These are phyloP conservation scores for Metarhizium anisopliae DNA, from an alignment of 2,329 filamentous ascomycete genomes.

Conservation along the genomic window DNA sequence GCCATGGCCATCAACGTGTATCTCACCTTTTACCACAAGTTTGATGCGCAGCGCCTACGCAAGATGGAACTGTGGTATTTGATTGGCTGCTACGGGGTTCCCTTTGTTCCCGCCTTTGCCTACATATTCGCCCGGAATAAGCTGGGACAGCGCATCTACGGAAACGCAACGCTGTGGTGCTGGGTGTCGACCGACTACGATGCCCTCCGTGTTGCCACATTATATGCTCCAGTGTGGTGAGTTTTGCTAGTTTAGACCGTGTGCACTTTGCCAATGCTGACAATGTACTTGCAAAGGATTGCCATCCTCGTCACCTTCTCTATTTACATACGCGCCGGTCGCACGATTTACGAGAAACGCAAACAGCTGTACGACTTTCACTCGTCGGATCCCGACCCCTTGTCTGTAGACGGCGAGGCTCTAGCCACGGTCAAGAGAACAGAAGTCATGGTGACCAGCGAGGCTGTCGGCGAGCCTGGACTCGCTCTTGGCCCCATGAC, in stretches of 20 bases:
- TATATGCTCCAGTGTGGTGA: conserved; percentile 57
- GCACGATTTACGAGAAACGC: no score
- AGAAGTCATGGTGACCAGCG: no score
- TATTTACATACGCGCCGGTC: no score
- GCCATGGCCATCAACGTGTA: conserved; percentile 76
- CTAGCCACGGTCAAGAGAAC: no score
- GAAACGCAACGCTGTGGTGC: conserved; percentile 68
- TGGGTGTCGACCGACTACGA: conserved; percentile 60
- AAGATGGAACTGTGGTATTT: conserved; percentile 60
- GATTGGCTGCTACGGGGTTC: conserved; percentile 57
- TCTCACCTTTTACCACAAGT: conserved; percentile 65
- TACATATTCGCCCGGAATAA: conserved; percentile 50
- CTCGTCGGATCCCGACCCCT: no score
- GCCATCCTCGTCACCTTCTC: no score
- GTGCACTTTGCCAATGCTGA: not conserved
- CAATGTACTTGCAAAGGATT: not conserved
- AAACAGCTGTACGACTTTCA: no score
- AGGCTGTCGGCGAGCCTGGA: no score
- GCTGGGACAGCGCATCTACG: conserved; percentile 51
- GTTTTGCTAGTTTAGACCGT: not conserved
- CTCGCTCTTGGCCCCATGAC: no score
- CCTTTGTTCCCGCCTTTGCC: conserved; percentile 53
- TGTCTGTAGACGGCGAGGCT: no score
- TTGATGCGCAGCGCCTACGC: conserved; percentile 51
- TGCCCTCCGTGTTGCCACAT: conserved; percentile 57